Evolutionary conservation across 176 grass and related monocot species (phyloP).

Genomic region (Musa acuminata): DNA sequence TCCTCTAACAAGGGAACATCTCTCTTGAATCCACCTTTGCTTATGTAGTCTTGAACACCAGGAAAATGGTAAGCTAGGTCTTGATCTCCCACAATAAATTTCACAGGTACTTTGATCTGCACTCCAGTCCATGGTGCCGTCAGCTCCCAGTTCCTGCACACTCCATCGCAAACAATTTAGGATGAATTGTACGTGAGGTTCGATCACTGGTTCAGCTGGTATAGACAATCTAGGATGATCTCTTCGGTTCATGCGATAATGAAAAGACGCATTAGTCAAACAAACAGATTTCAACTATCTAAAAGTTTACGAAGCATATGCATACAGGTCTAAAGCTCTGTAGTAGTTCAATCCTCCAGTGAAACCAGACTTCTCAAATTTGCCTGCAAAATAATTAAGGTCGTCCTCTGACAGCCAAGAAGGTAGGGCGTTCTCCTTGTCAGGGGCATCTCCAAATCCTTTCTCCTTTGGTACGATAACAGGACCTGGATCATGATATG

Average conservation of each 20-base stretch:
- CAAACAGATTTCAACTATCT: not conserved
- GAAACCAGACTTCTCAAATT: constrained; percentile 35
- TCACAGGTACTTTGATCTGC: constrained; percentile 31
- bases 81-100: constrained; percentile 36
- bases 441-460: constrained; percentile 23
- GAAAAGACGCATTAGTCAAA: not conserved
- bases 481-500: constrained; percentile 33
- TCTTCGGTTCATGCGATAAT: not conserved
- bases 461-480: constrained; percentile 24
- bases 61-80: constrained; percentile 36
- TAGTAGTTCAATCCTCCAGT: constrained; percentile 47
- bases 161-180: not conserved
- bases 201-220: too few species aligned
- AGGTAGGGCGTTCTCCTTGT: constrained; percentile 26
- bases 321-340: constrained; percentile 33
- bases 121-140: constrained; percentile 30
- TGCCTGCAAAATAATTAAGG: constrained; percentile 24
- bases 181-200: not conserved
- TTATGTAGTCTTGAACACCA: constrained; percentile 39
- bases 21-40: constrained; percentile 30
- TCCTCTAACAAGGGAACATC: constrained; percentile 39
- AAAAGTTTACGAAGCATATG: not conserved
- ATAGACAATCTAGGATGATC: too few species aligned
- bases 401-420: constrained; percentile 43
- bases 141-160: constrained; percentile 38